These are phyloP conservation scores for Astrothelium macrocarpum DNA, from an alignment of 495 filamentous ascomycete genomes.

Conservation along the genomic window DNA sequence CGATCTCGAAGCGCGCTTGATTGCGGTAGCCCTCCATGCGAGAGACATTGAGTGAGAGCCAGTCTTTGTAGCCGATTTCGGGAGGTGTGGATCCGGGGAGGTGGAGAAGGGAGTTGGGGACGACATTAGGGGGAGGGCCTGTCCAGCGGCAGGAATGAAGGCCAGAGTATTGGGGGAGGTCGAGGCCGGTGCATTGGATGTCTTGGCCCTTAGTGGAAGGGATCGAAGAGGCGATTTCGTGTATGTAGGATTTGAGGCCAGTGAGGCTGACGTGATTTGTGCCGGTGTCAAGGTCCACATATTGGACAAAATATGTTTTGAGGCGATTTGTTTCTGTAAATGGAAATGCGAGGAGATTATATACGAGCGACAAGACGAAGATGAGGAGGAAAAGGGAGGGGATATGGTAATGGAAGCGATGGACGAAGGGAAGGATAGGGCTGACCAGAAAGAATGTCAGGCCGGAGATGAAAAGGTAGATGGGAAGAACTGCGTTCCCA, in stretches of 20 bases:
- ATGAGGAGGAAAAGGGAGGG: conserved; percentile 66
- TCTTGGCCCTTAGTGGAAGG: conserved; percentile 60
- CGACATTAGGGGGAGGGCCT: conserved; percentile 53
- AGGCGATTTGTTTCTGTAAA: conserved; percentile 70
- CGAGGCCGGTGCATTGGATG: conserved; percentile 41
- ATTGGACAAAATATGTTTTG: conserved; percentile 81
- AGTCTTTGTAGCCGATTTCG: conserved; percentile 40
- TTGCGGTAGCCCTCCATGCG: conserved; percentile 24
- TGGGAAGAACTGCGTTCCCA: conserved; percentile 36
- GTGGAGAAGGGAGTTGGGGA: conserved; percentile 26
- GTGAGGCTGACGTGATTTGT: conserved; percentile 57
- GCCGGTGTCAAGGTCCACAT: conserved; percentile 65
- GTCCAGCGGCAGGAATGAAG: conserved; percentile 60
- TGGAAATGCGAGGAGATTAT: conserved; percentile 81
- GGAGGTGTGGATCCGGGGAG: conserved; percentile 15
- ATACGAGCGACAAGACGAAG: conserved; percentile 67
- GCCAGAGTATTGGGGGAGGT: conserved; percentile 30
- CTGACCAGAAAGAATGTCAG: conserved; percentile 65
- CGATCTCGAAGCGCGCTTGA: conserved; percentile 48
- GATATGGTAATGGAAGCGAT: conserved; percentile 75
- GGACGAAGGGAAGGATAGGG: conserved; percentile 73
- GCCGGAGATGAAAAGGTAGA: conserved; percentile 60
- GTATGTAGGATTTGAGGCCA: conserved; percentile 63
- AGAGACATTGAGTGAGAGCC: conserved; percentile 37
- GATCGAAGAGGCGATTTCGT: conserved; percentile 52